phyloP scores from a whole-genome alignment of 2,329 filamentous ascomycete genomes.

The Neopestalotiopsis rosae region DNA sequence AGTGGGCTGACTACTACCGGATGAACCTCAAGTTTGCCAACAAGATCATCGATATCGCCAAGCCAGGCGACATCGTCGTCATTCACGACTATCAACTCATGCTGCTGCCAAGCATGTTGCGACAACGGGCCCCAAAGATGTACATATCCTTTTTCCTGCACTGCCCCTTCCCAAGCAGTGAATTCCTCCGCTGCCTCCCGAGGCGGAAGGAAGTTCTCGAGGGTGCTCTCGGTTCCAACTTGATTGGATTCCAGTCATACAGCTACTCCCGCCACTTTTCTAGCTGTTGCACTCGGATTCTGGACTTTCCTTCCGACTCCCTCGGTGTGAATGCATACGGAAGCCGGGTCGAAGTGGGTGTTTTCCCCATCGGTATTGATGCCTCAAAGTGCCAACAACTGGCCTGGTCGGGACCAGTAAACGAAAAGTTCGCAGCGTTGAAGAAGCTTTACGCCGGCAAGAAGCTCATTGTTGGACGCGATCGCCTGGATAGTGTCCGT shows the following conservation, averaged over 20 bases:
- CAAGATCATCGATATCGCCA: constrained; percentile 85
- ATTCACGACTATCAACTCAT: constrained; percentile 96
- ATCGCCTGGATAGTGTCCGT: constrained; percentile 90
- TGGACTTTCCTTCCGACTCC: constrained; percentile 87
- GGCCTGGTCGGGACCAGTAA: constrained; percentile 74
- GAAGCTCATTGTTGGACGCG: constrained; percentile 93
- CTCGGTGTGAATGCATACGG: constrained; percentile 89
- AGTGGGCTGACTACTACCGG: constrained; percentile 92
- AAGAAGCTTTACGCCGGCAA: constrained; percentile 83
- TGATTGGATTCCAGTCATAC: constrained; percentile 94
- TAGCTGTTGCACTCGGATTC: constrained; percentile 88
- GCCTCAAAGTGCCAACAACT: constrained; percentile 76
- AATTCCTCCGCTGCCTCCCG: constrained; percentile 88
- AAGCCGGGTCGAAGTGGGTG: constrained; percentile 85
- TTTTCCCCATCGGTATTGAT: constrained; percentile 95
- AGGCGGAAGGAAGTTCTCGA: constrained; percentile 89
- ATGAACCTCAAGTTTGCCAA: constrained; percentile 94
- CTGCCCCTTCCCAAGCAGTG: constrained; percentile 93
- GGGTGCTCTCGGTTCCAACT: constrained; percentile 87
- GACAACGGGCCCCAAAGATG: constrained; percentile 84
- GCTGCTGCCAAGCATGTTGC: constrained; percentile 84
- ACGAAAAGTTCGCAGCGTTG: constrained; percentile 75
- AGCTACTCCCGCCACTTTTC: constrained; percentile 95
- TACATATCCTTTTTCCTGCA: constrained; percentile 96
- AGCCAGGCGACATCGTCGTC: constrained; percentile 89